These are phyloP conservation scores for Gymnopilus dilepis DNA, from an alignment of 768 basidiomycete species.

Conservation along the genomic window DNA sequence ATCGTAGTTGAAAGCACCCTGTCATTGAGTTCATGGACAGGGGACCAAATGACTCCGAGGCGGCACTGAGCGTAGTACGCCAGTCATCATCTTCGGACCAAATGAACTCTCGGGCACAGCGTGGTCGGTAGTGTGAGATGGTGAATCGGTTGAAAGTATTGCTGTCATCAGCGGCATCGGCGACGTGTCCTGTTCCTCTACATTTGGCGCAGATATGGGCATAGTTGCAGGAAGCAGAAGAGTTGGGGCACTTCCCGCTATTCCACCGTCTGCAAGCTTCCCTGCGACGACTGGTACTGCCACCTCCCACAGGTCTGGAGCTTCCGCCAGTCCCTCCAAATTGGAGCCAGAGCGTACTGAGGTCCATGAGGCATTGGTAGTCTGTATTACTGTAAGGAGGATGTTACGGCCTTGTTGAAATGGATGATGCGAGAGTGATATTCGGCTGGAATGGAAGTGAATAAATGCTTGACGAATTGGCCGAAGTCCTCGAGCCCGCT, in stretches of 20 bases:
- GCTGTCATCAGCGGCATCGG: not conserved
- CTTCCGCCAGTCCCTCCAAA: not conserved
- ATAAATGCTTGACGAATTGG: constrained; percentile 15
- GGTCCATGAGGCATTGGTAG: constrained; percentile 17
- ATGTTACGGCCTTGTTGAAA: constrained; percentile 35
- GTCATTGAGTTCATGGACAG: not conserved
- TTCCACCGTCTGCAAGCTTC: constrained; percentile 24
- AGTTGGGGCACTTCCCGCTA: constrained; percentile 20
- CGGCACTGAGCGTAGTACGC: not conserved
- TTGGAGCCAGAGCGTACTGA: constrained; percentile 19
- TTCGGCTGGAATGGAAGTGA: constrained; percentile 16
- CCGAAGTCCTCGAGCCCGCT: constrained; percentile 17
- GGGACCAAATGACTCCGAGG: not conserved
- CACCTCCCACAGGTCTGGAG: not conserved
- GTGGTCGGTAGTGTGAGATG: constrained; percentile 12
- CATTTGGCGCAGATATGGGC: constrained; percentile 14
- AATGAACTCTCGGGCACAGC: no score
- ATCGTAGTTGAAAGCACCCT: no score
- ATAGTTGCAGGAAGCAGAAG: constrained; percentile 13
- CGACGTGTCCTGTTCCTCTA: constrained; percentile 7
- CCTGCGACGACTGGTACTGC: not conserved
- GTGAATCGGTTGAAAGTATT: not conserved
- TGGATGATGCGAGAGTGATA: constrained; percentile 29
- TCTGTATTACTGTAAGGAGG: constrained; percentile 22
- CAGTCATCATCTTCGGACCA: not conserved